These are phyloP conservation scores for Pseudogymnoascus sp. DNA, from an alignment of 2,329 filamentous ascomycete species.

Conservation along the genomic window DNA sequence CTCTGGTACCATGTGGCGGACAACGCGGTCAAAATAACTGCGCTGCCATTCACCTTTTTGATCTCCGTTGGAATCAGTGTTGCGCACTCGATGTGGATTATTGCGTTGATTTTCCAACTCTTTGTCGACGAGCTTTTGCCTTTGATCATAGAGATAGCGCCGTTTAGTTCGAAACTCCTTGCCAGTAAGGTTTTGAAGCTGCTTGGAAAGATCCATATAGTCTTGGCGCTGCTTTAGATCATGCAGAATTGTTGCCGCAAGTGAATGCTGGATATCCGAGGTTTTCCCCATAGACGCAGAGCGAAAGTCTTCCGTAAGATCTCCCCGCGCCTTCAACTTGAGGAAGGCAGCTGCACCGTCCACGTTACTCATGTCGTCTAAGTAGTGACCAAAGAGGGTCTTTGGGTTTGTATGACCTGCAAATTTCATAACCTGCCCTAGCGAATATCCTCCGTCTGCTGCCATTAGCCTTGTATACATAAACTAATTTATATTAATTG, in stretches of 20 bases:
- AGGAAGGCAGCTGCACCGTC: background rate
- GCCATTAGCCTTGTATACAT: constrained; percentile 7
- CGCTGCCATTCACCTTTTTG: constrained; percentile 5
- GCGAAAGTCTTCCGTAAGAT: constrained; percentile 8
- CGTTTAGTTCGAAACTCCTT: constrained; percentile 10
- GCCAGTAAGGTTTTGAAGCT: constrained; percentile 8
- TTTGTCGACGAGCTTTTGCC: constrained; percentile 4
- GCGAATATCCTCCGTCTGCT: constrained; percentile 1
- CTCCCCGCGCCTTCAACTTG: background rate
- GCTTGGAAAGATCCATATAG: background rate
- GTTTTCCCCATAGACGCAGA: constrained; percentile 1
- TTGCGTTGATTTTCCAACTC: constrained; percentile 11
- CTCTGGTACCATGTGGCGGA: constrained; percentile 10
- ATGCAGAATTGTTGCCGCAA: constrained; percentile 10
- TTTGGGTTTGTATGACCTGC: constrained; percentile 5
- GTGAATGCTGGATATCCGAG: constrained; percentile 11
- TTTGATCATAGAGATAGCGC: constrained; percentile 10
- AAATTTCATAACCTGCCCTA: constrained; percentile 13
- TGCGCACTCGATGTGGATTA: constrained; percentile 10
- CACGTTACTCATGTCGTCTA: background rate
- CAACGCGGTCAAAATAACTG: constrained; percentile 12
- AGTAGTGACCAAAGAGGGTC: constrained; percentile 6
- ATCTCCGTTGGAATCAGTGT: constrained; percentile 1
- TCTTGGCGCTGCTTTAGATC: constrained; percentile 11
- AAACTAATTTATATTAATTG: background rate